A percentile compares a stretch with the other conserved stretches of the same genome.
Evolutionary conservation across 306 rosid genomes (phyloP).

Genomic region (Gillenia trifoliata): DNA sequence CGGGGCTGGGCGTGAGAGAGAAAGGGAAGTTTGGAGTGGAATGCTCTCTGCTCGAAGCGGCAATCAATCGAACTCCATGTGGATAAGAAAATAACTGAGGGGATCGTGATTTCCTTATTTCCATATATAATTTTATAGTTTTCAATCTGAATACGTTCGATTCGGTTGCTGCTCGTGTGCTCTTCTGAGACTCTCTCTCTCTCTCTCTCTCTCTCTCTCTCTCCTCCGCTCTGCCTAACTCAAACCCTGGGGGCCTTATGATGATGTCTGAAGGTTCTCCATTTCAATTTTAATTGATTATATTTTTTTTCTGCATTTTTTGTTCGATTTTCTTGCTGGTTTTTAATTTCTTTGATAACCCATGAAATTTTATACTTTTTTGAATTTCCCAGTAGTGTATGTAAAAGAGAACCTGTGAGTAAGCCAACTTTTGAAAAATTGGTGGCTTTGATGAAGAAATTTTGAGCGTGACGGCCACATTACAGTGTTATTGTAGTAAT

Average conservation of each 20-base stretch:
- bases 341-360: background rate
- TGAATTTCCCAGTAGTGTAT: background rate
- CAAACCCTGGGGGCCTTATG: conserved; percentile 35
- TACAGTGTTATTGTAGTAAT: too few relatives aligned
- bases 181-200: conserved; percentile 14
- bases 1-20: background rate
- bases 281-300: background rate
- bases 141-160: conserved; percentile 45
- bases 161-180: conserved; percentile 37
- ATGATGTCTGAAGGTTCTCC: conserved; percentile 49
- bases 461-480: too few relatives aligned
- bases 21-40: background rate
- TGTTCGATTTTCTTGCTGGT: background rate
- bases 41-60: conserved; percentile 37
- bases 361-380: background rate
- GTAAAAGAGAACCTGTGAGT: too few relatives aligned
- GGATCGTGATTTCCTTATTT: conserved; percentile 26
- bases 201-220: background rate
- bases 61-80: conserved; percentile 13
- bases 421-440: too few relatives aligned
- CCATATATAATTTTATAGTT: conserved; percentile 20
- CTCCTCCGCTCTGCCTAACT: background rate
- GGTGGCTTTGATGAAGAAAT: too few relatives aligned
- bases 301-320: background rate
- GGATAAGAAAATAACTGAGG: conserved; percentile 39